Percentiles rank a stretch among this genome's conserved stretches.
Evolutionary conservation across 2,329 filamentous ascomycete species (phyloP).

Genomic region (Penicillium sp.): DNA sequence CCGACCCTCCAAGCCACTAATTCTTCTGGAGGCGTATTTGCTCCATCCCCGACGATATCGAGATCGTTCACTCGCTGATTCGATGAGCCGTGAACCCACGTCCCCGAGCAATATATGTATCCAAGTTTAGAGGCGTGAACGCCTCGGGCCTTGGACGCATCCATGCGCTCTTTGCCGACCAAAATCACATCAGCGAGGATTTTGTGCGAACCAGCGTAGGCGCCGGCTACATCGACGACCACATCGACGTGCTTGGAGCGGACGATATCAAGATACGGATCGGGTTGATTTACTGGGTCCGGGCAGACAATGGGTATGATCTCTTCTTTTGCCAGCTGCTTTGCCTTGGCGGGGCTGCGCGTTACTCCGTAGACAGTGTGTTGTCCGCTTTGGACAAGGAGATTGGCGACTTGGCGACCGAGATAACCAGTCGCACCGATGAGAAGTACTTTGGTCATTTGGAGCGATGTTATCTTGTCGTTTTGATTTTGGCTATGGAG

Average conservation of each 20-base stretch:
- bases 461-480: neutral
- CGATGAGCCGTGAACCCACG: constrained; percentile 15
- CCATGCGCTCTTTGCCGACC: constrained; percentile 4
- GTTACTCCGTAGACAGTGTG: constrained; percentile 36
- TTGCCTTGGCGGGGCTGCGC: constrained; percentile 50
- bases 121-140: constrained; percentile 5
- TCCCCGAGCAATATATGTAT: constrained; percentile 16
- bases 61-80: constrained; percentile 13
- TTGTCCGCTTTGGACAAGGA: constrained; percentile 12
- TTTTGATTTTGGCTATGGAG: neutral
- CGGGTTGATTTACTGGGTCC: constrained; percentile 7
- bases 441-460: constrained; percentile 24
- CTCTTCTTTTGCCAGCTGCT: constrained; percentile 52
- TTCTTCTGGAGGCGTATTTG: neutral
- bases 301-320: constrained; percentile 12
- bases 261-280: constrained; percentile 3
- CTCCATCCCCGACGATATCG: constrained; percentile 4
- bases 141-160: neutral
- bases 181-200: neutral
- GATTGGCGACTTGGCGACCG: constrained; percentile 15
- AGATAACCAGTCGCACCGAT: constrained; percentile 32
- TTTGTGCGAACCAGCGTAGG: constrained; percentile 1
- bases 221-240: constrained; percentile 7
- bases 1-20: constrained; percentile 12
- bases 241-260: constrained; percentile 13